Conservation (phyloP, 352 stramenopile genomes). For the Thalassiosira oceanica region DNA sequence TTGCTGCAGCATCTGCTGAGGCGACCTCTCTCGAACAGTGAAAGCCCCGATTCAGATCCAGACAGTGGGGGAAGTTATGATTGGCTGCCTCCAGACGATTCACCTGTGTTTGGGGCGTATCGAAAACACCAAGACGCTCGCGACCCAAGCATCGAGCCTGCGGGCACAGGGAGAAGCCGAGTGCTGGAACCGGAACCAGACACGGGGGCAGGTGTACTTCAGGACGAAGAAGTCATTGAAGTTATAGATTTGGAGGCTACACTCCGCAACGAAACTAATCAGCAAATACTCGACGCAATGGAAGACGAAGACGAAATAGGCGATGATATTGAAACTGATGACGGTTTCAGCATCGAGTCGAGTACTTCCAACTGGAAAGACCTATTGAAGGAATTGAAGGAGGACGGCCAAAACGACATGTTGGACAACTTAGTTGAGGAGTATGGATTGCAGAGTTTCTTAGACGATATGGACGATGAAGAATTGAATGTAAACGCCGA, state of each 20-base stretch:
- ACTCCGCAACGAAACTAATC: conserved; percentile 25
- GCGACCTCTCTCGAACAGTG: too few species aligned
- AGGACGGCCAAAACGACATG: conserved; percentile 12
- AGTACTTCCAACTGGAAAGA: conserved; percentile 30
- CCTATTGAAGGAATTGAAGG: conserved; percentile 32
- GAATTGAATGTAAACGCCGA: neutral
- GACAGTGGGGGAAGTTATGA: too few species aligned
- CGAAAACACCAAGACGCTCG: too few species aligned
- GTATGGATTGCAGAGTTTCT: conserved; percentile 19
- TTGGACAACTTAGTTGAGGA: conserved; percentile 19
- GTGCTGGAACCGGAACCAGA: too few species aligned
- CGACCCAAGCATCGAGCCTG: too few species aligned
- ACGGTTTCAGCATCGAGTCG: conserved; percentile 22
- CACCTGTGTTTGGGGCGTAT: too few species aligned
- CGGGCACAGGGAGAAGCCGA: too few species aligned
- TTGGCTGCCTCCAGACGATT: too few species aligned
- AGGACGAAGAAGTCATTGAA: conserved; percentile 30
- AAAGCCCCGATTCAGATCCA: too few species aligned
- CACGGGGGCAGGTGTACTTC: neutral
- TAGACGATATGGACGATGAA: conserved; percentile 14
- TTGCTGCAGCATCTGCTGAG: too few species aligned
- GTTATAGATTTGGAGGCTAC: conserved; percentile 48
- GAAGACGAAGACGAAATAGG: neutral
- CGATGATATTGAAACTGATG: neutral
- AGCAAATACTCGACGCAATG: conserved; percentile 11